phyloP scores from a whole-genome alignment of 345 rosid species.

The Aethionema arabicum region DNA sequence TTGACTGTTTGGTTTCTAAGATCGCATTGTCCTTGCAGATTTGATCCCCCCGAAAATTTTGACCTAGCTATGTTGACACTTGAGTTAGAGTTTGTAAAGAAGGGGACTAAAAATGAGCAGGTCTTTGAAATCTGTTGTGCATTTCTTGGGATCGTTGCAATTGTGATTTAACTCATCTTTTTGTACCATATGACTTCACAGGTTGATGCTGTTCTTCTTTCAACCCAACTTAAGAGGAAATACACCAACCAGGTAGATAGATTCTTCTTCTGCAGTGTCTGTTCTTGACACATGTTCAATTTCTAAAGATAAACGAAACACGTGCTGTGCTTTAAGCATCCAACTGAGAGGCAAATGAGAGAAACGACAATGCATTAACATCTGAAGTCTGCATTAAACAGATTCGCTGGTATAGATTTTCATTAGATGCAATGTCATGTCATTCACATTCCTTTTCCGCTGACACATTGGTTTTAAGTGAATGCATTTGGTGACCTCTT shows the following conservation, averaged over 20 bases:
- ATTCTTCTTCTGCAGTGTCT: constrained; percentile 17
- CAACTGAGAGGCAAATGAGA: constrained; percentile 8
- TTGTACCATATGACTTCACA: constrained; percentile 30
- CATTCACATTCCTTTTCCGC: constrained; percentile 3
- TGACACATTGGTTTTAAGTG: constrained; percentile 4
- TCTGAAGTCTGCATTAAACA: not conserved
- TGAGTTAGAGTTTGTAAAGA: constrained; percentile 92
- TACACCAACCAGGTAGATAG: constrained; percentile 69
- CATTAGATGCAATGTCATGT: constrained; percentile 6
- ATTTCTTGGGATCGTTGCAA: constrained; percentile 15
- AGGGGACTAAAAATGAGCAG: constrained; percentile 86
- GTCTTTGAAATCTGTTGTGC: constrained; percentile 36
- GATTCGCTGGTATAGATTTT: constrained; percentile 24
- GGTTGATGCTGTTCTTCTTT: constrained; percentile 91
- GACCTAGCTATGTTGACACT: constrained; percentile 72
- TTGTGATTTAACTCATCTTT: constrained; percentile 8
- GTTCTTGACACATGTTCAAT: not conserved
- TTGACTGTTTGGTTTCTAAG: not conserved
- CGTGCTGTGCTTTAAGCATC: constrained; percentile 2
- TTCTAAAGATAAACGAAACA: not conserved
- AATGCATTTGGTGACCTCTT: constrained; percentile 19
- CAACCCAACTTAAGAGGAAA: constrained; percentile 76
- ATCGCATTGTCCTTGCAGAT: constrained; percentile 41
- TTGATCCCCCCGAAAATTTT: constrained; percentile 73
- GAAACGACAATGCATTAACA: not conserved